Evolutionary conservation across 1,284 basidiomycete species (phyloP).

Genomic region (Cryptococcus amylolentus): DNA sequence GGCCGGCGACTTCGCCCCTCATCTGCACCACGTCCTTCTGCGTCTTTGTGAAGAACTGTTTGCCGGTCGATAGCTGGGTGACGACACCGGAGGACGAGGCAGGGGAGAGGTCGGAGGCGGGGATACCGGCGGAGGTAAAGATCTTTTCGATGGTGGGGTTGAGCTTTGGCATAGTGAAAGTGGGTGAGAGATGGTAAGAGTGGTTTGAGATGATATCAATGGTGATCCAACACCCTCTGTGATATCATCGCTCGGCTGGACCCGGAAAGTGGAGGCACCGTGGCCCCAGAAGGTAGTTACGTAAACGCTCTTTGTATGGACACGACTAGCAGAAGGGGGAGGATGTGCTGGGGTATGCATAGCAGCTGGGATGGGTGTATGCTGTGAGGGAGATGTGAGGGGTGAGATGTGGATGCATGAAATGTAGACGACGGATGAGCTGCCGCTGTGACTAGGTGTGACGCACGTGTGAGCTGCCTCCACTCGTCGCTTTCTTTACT

Average conservation of each 20-base stretch:
- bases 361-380: too few species aligned
- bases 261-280: not conserved
- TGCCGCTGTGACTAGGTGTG: not conserved
- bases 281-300: not conserved
- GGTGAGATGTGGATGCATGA: too few species aligned
- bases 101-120: slow-evolving; percentile 7
- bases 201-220: not conserved
- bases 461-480: not conserved
- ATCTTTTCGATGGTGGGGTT: slow-evolving; percentile 18
- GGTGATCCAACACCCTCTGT: not conserved
- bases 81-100: slow-evolving; percentile 8
- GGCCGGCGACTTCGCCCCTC: slow-evolving; percentile 66
- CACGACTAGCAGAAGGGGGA: too few species aligned
- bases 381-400: too few species aligned
- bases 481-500: not conserved
- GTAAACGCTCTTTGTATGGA: not conserved
- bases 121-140: slow-evolving; percentile 18
- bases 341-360: too few species aligned
- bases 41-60: slow-evolving; percentile 29
- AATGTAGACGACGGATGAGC: too few species aligned
- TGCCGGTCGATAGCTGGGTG: slow-evolving; percentile 5
- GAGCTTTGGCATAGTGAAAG: not conserved
- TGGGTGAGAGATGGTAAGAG: not conserved
- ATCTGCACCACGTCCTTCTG: slow-evolving; percentile 54
- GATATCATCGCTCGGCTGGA: slow-evolving; percentile 1